Percentiles rank a stretch among this genome's conserved stretches.
These are phyloP conservation scores for Suillus alpinus DNA, from an alignment of 768 basidiomycete species.

Conservation along the genomic window DNA sequence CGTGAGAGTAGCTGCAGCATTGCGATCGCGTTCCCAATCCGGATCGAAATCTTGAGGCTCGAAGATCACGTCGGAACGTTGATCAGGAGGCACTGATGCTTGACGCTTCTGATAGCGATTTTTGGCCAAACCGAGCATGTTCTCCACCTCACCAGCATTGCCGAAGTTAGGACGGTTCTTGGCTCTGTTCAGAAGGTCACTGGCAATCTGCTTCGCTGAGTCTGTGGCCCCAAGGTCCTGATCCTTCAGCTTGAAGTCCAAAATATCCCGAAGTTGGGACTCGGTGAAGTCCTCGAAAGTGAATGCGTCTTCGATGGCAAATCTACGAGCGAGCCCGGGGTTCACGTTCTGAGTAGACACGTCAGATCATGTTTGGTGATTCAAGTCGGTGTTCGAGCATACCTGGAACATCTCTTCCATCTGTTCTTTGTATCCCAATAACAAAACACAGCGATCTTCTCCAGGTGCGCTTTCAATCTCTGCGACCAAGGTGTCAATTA, in stretches of 20 bases:
- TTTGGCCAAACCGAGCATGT: conserved; percentile 52
- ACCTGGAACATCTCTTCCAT: conserved; percentile 79
- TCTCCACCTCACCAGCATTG: conserved; percentile 65
- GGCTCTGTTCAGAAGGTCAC: conserved; percentile 38
- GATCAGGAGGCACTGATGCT: conserved; percentile 18
- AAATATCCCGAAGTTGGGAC: conserved; percentile 46
- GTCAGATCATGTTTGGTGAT: neutral
- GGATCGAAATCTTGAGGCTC: conserved; percentile 59
- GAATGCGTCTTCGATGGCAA: conserved; percentile 68
- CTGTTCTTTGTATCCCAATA: conserved; percentile 63
- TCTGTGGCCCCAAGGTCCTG: conserved; percentile 58
- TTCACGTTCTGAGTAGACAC: conserved; percentile 55
- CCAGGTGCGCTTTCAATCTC: conserved; percentile 69
- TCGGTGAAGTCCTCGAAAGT: conserved; percentile 65
- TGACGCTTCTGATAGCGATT: conserved; percentile 42
- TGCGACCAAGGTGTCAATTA: conserved; percentile 73
- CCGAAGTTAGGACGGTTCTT: conserved; percentile 58
- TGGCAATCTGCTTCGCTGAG: conserved; percentile 54
- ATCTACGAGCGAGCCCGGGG: conserved; percentile 62
- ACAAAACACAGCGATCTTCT: conserved; percentile 66
- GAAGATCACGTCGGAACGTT: conserved; percentile 28
- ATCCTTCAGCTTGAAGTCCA: conserved; percentile 53
- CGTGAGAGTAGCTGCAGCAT: conserved; percentile 48
- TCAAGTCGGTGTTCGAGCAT: conserved; percentile 8
- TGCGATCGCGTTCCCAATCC: conserved; percentile 47